Evolutionary conservation across 73 alveolate species (phyloP).

Genomic region (Symbiodinium pilosum): DNA sequence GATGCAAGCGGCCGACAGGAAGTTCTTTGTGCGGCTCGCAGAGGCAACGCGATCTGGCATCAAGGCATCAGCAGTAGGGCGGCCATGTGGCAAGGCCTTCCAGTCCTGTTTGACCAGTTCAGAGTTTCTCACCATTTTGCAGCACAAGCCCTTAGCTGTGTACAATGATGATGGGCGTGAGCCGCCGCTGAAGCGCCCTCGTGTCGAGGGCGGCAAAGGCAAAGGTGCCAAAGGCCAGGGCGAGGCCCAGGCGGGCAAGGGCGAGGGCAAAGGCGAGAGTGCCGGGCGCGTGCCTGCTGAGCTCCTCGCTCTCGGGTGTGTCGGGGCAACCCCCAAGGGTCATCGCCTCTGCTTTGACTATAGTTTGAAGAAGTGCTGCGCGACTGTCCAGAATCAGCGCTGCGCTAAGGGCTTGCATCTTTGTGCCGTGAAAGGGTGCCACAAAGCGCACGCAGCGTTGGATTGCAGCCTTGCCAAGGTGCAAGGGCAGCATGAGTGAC

Average conservation of each 20-base stretch:
- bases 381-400: background rate
- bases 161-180: background rate
- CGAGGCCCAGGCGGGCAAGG: background rate
- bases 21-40: background rate
- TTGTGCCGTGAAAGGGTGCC: background rate
- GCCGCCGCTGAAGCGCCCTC: background rate
- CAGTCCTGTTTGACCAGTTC: background rate
- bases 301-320: background rate
- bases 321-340: background rate
- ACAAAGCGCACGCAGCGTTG: background rate
- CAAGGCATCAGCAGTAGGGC: background rate
- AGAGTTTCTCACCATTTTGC: background rate
- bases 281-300: background rate
- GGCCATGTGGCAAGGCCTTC: background rate
- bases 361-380: background rate
- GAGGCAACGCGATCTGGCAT: background rate
- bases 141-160: background rate
- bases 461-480: background rate
- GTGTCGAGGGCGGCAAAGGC: background rate
- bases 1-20: background rate
- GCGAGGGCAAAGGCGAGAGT: background rate
- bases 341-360: constrained; percentile 9
- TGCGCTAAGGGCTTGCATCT: background rate
- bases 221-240: background rate
- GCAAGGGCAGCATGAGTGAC: background rate